Percentiles rank a stretch among this genome's conserved stretches.
phyloP scores from a whole-genome alignment of 2,329 filamentous ascomycete species.

The Biscogniauxia marginata region DNA sequence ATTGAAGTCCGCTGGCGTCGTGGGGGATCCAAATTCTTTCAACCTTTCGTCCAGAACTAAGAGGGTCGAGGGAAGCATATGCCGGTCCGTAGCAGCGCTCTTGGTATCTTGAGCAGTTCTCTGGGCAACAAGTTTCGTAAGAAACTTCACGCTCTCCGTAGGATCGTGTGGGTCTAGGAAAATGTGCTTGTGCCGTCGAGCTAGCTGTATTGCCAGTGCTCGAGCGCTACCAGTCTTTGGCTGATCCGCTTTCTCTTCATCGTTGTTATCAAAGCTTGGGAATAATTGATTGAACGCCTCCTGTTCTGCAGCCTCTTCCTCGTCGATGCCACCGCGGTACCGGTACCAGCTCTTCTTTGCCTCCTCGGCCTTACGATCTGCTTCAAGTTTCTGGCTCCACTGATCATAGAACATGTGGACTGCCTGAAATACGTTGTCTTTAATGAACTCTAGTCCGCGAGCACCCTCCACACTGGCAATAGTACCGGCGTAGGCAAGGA shows the following conservation, averaged over 20 bases:
- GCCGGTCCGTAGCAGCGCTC: constrained; percentile 43
- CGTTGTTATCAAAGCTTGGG: constrained; percentile 67
- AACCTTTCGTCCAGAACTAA: constrained; percentile 64
- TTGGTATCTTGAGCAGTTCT: constrained; percentile 33
- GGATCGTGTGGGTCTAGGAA: constrained; percentile 46
- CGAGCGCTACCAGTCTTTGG: constrained; percentile 44
- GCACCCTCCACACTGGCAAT: constrained; percentile 49
- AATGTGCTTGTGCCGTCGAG: constrained; percentile 57
- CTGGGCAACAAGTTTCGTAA: constrained; percentile 45
- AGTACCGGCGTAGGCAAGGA: constrained; percentile 48
- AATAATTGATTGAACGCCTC: constrained; percentile 80
- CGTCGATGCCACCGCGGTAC: constrained; percentile 75
- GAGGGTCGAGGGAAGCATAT: constrained; percentile 65
- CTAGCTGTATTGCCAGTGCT: constrained; percentile 58
- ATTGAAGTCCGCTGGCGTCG: constrained; percentile 62
- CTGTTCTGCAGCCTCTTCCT: constrained; percentile 71
- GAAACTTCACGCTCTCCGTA: constrained; percentile 40
- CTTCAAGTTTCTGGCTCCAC: constrained; percentile 75
- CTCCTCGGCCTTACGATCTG: constrained; percentile 73
- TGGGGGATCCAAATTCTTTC: constrained; percentile 40
- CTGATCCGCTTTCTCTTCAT: constrained; percentile 35
- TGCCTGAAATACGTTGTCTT: constrained; percentile 60
- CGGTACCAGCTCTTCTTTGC: constrained; percentile 76
- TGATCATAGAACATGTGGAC: constrained; percentile 74
- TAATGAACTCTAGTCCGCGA: constrained; percentile 40